Evolutionary conservation across 1,284 basidiomycete species (phyloP), one percentile per base, ranked within the genome.

Genomic region (Termitomyces sp.): DNA sequence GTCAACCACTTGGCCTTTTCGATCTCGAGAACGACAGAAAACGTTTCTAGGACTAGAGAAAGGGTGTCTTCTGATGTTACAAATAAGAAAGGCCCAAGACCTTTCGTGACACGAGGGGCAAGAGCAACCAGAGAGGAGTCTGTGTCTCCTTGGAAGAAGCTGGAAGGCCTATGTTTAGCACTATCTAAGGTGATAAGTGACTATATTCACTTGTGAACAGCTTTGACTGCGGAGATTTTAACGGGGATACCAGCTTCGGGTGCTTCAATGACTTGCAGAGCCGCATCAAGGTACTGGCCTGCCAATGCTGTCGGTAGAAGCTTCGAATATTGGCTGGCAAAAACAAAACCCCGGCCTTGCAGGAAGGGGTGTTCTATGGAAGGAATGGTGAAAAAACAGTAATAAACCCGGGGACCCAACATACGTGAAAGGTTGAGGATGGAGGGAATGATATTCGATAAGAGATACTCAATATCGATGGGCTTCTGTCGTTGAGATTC

Each of bases 331-430:
- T 95, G 89, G 62, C 91, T 93, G 0, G 93, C 93, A 63, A 98
- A 96, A 37, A 98, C 91, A 57, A 98, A 97, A 1, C 86, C 90
- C 52, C 96, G 80, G 8, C 96, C 97, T 70, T 97, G 94, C 44
- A 99, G 71, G 78, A 97, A 97, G 0, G 93, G 90, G 49, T 78
- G 80, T 13, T 90, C 93, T 92, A 56, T 7, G 44, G 10, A 26
- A 31, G 7, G 7, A 28, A 34, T 24, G 9, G 26, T 37, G n/a
- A 33, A 31, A 19, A 31, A 8, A 37, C 11, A 10, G 14, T 19
- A 13, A 34, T 24, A 11, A 46, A 3, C 19, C 37, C 18, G 24
- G 45, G 28, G 28, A 13, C 13, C 33, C 48, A 37, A 58, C 52
- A 21, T 60, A 88, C 88, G 82, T 42, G 80, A 72, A 31, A 85